Percentiles rank a stretch among this genome's conserved stretches.
phyloP scores from a whole-genome alignment of 2,329 filamentous ascomycete genomes.

The Ascochyta pisi region DNA sequence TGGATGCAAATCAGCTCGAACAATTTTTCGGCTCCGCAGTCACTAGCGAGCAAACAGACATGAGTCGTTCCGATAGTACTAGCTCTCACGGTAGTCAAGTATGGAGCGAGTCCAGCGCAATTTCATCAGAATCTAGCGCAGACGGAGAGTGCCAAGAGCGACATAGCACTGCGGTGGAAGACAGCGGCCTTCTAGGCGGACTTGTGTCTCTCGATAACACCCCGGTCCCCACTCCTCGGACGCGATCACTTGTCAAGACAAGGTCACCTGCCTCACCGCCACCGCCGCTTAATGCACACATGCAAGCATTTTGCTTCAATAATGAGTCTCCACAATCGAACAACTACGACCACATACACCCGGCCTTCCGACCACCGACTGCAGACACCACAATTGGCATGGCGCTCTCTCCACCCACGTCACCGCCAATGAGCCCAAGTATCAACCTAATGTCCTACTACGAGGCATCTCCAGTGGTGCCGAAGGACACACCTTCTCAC shows the following conservation, averaged over 20 bases:
- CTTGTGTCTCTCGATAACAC: slow-evolving; percentile 32
- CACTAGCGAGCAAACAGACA: slow-evolving; percentile 1
- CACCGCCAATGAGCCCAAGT: slow-evolving; percentile 9
- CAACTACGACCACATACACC: slow-evolving; percentile 7
- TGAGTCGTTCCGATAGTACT: slow-evolving; percentile 39
- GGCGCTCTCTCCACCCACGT: slow-evolving; percentile 22
- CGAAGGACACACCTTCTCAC: neutral
- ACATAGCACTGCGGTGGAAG: slow-evolving; percentile 28
- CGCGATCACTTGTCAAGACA: slow-evolving; percentile 5
- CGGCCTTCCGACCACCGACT: slow-evolving; percentile 9
- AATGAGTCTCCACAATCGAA: slow-evolving; percentile 1
- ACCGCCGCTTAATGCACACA: neutral
- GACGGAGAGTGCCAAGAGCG: slow-evolving; percentile 19
- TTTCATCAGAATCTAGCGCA: slow-evolving; percentile 41
- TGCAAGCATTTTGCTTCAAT: slow-evolving; percentile 10
- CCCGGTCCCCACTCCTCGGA: slow-evolving; percentile 10
- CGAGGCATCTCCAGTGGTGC: neutral
- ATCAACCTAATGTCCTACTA: slow-evolving; percentile 1
- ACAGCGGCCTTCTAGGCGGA: slow-evolving; percentile 38
- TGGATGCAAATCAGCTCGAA: slow-evolving; percentile 32
- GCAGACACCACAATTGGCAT: slow-evolving; percentile 18
- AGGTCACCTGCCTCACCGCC: neutral
- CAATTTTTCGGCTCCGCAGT: slow-evolving; percentile 10
- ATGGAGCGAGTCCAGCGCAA: slow-evolving; percentile 41
- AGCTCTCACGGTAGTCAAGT: slow-evolving; percentile 33